Evolutionary conservation across 2,329 filamentous ascomycete genomes (phyloP).

Genomic region (Cercospora sp.): DNA sequence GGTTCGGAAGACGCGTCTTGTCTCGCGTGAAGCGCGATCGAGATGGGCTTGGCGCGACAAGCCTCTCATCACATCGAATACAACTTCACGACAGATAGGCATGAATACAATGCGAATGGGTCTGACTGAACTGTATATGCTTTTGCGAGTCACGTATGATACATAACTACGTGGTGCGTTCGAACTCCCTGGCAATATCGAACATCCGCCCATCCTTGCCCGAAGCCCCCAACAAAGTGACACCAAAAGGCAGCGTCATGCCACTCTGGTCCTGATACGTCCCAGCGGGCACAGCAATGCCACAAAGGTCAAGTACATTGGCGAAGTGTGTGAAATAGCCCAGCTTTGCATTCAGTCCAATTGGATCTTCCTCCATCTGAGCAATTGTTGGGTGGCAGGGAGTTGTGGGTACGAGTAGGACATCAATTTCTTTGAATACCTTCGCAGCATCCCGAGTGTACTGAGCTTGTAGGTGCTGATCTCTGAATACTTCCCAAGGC

Average conservation of each 20-base stretch:
- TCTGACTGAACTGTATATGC: too few species aligned
- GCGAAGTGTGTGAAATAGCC: slow-evolving; percentile 62
- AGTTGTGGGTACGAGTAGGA: slow-evolving; percentile 58
- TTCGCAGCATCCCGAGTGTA: slow-evolving; percentile 48
- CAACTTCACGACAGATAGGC: too few species aligned
- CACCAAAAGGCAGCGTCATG: slow-evolving; percentile 43
- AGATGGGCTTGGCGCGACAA: background rate
- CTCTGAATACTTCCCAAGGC: slow-evolving; percentile 52
- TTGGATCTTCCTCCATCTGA: slow-evolving; percentile 54
- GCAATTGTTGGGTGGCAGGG: slow-evolving; percentile 51
- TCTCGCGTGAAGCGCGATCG: background rate
- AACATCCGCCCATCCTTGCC: slow-evolving; percentile 45
- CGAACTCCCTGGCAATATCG: slow-evolving; percentile 42
- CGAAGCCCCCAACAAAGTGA: slow-evolving; percentile 43
- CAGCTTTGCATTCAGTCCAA: slow-evolving; percentile 56
- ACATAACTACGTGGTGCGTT: slow-evolving; percentile 23
- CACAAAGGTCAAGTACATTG: slow-evolving; percentile 61
- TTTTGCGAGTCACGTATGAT: background rate
- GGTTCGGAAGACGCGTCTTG: background rate
- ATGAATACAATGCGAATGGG: too few species aligned
- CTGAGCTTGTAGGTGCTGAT: slow-evolving; percentile 50
- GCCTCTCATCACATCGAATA: background rate
- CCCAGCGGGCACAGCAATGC: slow-evolving; percentile 56
- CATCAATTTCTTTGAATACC: slow-evolving; percentile 48
- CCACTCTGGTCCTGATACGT: slow-evolving; percentile 36